These are phyloP conservation scores for Calonectria pseudoturangicola DNA, from an alignment of 2,329 filamentous ascomycete genomes.

Conservation along the genomic window DNA sequence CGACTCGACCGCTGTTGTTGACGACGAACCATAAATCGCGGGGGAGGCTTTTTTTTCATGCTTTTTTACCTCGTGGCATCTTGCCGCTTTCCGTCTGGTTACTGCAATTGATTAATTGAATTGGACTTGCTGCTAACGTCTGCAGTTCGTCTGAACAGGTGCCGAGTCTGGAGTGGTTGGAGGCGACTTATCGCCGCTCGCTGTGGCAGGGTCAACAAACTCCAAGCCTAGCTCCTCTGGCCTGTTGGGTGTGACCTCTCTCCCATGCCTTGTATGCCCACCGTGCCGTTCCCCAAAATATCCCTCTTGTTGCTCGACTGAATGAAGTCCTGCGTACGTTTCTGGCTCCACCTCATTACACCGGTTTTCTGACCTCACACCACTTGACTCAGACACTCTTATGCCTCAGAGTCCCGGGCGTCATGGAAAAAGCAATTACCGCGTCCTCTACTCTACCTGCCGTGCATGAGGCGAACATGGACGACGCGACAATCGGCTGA, in stretches of 20 bases:
- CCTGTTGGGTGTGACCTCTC: constrained; percentile 5
- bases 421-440: constrained; percentile 10
- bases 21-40: constrained; percentile 3
- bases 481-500: constrained; percentile 10
- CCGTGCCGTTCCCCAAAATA: constrained; percentile 5
- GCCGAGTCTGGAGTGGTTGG: background rate
- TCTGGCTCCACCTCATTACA: constrained; percentile 10
- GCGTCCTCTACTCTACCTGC: constrained; percentile 2
- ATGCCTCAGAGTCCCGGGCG: background rate
- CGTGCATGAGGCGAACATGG: background rate
- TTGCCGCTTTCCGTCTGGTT: too few relatives aligned
- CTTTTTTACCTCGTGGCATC: background rate
- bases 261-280: background rate
- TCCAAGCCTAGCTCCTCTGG: background rate
- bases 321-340: background rate
- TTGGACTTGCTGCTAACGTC: too few relatives aligned
- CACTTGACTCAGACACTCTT: constrained; percentile 2
- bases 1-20: background rate
- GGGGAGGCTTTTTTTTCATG: background rate
- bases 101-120: background rate
- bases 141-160: background rate
- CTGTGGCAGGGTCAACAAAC: background rate
- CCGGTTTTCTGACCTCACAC: constrained; percentile 14
- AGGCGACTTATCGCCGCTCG: background rate
- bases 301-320: background rate